These are phyloP conservation scores for Chalciporus chontae DNA, from an alignment of 768 basidiomycete genomes.

Conservation along the genomic window DNA sequence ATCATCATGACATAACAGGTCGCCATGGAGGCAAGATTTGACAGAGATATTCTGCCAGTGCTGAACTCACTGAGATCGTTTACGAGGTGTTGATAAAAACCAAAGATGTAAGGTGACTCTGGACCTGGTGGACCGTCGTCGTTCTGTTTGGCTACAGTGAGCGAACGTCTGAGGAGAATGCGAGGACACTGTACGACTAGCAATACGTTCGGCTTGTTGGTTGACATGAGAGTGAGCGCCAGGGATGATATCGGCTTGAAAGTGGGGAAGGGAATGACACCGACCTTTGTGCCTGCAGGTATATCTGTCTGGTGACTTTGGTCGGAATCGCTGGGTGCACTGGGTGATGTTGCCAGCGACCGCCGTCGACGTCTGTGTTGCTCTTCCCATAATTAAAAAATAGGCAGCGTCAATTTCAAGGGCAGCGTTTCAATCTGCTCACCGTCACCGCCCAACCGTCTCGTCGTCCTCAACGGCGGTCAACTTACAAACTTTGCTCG, in stretches of 20 bases:
- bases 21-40: conserved; percentile 1
- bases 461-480: neutral
- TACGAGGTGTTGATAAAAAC: conserved; percentile 61
- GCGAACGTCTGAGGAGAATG: neutral
- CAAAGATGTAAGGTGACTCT: conserved; percentile 75
- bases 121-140: conserved; percentile 78
- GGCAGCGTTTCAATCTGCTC: conserved; percentile 5
- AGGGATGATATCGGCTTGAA: neutral
- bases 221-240: conserved; percentile 7
- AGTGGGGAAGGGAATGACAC: neutral
- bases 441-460: conserved; percentile 3
- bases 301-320: no score
- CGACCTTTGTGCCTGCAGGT: neutral
- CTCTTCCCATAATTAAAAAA: conserved; percentile 22
- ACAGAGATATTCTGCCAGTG: neutral
- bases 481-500: neutral
- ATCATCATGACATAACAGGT: conserved; percentile 7
- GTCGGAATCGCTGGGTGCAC: no score
- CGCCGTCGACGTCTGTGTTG: neutral
- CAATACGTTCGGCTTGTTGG: conserved; percentile 30
- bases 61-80: conserved; percentile 49
- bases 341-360: conserved; percentile 10
- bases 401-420: neutral
- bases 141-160: conserved; percentile 44
- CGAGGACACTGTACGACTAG: conserved; percentile 39